These are phyloP conservation scores for Phanerodontia chrysosporium DNA, from an alignment of 768 basidiomycete species.

Conservation along the genomic window DNA sequence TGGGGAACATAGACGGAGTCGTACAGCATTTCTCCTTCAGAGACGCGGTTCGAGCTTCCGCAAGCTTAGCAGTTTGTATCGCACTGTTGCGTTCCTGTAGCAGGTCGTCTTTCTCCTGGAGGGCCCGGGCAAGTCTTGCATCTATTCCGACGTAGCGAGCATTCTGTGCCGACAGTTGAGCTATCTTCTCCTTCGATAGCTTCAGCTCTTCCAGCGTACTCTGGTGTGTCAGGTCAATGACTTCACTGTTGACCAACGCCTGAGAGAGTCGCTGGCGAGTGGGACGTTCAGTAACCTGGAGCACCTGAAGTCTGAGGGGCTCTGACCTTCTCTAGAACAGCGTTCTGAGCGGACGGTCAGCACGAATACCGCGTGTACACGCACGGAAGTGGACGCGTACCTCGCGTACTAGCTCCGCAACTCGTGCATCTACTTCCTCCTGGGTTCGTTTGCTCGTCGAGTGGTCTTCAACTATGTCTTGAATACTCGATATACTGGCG, in stretches of 20 bases:
- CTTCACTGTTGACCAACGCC: constrained; percentile 76
- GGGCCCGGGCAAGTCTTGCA: constrained; percentile 53
- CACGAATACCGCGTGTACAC: not conserved
- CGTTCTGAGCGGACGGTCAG: constrained; percentile 18
- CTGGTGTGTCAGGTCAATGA: constrained; percentile 76
- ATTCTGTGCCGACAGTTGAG: constrained; percentile 63
- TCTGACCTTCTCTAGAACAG: constrained; percentile 24
- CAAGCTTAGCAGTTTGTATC: constrained; percentile 56
- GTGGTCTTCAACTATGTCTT: not conserved
- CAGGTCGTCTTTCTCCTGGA: constrained; percentile 79
- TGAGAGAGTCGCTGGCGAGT: constrained; percentile 64
- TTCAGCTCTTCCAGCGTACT: constrained; percentile 70
- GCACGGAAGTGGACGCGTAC: constrained; percentile 9
- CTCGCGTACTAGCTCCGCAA: constrained; percentile 24
- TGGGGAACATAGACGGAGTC: constrained; percentile 3
- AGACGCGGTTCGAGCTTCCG: constrained; percentile 61
- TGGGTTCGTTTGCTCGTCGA: constrained; percentile 6
- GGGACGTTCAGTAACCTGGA: constrained; percentile 5
- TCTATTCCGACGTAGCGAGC: constrained; percentile 72
- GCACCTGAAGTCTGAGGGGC: constrained; percentile 1
- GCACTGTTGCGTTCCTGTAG: constrained; percentile 79
- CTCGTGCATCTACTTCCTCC: constrained; percentile 23
- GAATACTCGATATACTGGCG: not conserved
- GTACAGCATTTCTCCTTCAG: constrained; percentile 66
- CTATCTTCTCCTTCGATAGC: constrained; percentile 62